These are phyloP conservation scores for Niveomyces coronatus DNA, from an alignment of 2,329 filamentous ascomycete species.

Conservation along the genomic window DNA sequence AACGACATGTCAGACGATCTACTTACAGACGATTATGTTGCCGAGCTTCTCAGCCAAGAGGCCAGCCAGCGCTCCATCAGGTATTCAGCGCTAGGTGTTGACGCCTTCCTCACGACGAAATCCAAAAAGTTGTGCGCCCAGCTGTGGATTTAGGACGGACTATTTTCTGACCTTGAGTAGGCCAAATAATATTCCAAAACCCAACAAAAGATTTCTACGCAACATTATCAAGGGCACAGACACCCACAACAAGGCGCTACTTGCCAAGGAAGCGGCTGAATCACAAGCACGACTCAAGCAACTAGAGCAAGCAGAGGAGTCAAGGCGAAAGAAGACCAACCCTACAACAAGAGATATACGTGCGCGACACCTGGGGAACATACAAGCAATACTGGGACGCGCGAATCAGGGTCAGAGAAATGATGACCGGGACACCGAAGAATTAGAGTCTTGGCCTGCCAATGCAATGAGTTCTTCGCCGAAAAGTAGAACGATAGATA, in stretches of 20 bases:
- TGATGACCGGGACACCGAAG: constrained; percentile 11
- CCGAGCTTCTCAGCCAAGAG: constrained; percentile 68
- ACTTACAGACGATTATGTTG: constrained; percentile 68
- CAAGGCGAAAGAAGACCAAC: constrained; percentile 31
- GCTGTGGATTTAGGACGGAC: constrained; percentile 5
- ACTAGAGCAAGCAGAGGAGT: constrained; percentile 40
- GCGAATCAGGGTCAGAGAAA: constrained; percentile 24
- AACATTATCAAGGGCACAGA: constrained; percentile 85
- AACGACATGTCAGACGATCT: too few species aligned
- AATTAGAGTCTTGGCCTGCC: too few species aligned
- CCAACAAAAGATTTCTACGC: constrained; percentile 81
- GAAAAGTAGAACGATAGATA: too few species aligned
- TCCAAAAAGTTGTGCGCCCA: constrained; percentile 36
- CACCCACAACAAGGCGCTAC: constrained; percentile 76
- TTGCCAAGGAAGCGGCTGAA: constrained; percentile 76
- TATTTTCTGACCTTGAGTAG: constrained; percentile 28
- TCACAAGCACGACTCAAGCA: constrained; percentile 58
- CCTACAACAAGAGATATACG: constrained; percentile 42
- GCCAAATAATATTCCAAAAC: constrained; percentile 63
- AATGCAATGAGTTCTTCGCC: too few species aligned
- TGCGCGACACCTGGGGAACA: constrained; percentile 48
- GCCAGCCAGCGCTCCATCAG: constrained; percentile 62
- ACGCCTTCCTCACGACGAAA: constrained; percentile 40
- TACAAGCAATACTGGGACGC: constrained; percentile 46
- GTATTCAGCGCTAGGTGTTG: constrained; percentile 65